Evolutionary conservation across 2,329 filamentous ascomycete species (phyloP).

Genomic region (Hirsutella thompsonii): DNA sequence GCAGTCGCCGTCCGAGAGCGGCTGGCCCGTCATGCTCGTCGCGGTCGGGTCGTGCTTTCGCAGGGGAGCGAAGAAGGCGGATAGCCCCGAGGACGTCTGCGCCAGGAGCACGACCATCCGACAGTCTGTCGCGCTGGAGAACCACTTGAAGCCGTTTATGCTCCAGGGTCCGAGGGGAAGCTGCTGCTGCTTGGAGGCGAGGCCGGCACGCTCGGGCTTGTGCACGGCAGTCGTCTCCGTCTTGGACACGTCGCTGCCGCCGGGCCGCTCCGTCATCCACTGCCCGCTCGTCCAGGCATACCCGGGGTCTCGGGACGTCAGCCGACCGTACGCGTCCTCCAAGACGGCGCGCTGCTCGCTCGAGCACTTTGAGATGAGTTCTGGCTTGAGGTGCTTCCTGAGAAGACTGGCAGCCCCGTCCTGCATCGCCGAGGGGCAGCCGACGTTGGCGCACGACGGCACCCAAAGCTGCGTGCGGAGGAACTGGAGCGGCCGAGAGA

Average conservation of each 20-base stretch:
- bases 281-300: constrained; percentile 59
- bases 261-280: constrained; percentile 64
- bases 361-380: constrained; percentile 14
- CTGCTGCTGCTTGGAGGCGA: constrained; percentile 8
- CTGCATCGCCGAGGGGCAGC: constrained; percentile 55
- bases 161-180: constrained; percentile 40
- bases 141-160: constrained; percentile 56
- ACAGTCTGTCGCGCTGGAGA: constrained; percentile 16
- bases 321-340: constrained; percentile 35
- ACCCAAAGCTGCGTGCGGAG: constrained; percentile 44
- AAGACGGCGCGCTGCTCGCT: constrained; percentile 27
- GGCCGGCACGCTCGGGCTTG: constrained; percentile 5
- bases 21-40: constrained; percentile 14
- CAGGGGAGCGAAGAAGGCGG: constrained; percentile 54
- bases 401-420: constrained; percentile 46
- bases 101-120: constrained; percentile 50
- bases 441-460: constrained; percentile 44
- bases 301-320: constrained; percentile 36
- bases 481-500: constrained; percentile 47
- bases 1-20: constrained; percentile 20
- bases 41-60: constrained; percentile 25
- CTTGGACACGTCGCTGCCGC: constrained; percentile 55
- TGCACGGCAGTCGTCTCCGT: constrained; percentile 49
- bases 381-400: constrained; percentile 25
- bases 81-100: constrained; percentile 37